Percentiles rank a stretch among this genome's conserved stretches.
Evolutionary conservation across 176 grass and related monocot genomes (phyloP).

Genomic region (Themeda triandra): DNA sequence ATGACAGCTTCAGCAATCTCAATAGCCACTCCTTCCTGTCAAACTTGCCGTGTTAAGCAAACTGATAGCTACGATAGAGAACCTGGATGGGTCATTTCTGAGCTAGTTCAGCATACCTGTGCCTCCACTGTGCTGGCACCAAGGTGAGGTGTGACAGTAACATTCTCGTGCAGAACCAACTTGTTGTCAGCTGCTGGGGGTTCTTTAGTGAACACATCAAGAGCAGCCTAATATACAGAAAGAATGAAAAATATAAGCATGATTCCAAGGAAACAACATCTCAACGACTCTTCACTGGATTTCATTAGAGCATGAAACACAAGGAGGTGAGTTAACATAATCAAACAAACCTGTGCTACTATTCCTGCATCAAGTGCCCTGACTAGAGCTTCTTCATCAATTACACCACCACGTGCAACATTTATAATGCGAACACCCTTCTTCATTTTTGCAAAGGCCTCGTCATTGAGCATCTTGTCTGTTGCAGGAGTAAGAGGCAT

Average conservation of each 20-base stretch:
- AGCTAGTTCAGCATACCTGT: conserved; percentile 51
- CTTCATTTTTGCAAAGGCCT: conserved; percentile 80
- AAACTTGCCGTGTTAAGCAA: conserved; percentile 24
- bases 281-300: neutral
- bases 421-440: conserved; percentile 86
- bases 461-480: conserved; percentile 83
- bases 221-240: conserved; percentile 51
- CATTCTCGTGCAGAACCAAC: conserved; percentile 82
- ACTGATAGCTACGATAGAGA: neutral
- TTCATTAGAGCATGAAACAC: neutral
- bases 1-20: conserved; percentile 96
- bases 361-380: conserved; percentile 80
- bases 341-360: conserved; percentile 66
- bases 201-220: conserved; percentile 87
- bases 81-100: neutral
- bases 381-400: conserved; percentile 85
- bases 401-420: conserved; percentile 86
- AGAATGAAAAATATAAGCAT: neutral
- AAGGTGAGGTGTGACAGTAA: conserved; percentile 88
- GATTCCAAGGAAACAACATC: neutral
- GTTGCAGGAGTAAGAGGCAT: conserved; percentile 87
- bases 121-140: conserved; percentile 91
- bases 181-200: conserved; percentile 71
- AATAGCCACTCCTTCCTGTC: conserved; percentile 87
- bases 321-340: neutral